Conservation (phyloP, 805 yeast genomes). For the Lipomyces kockii region DNA sequence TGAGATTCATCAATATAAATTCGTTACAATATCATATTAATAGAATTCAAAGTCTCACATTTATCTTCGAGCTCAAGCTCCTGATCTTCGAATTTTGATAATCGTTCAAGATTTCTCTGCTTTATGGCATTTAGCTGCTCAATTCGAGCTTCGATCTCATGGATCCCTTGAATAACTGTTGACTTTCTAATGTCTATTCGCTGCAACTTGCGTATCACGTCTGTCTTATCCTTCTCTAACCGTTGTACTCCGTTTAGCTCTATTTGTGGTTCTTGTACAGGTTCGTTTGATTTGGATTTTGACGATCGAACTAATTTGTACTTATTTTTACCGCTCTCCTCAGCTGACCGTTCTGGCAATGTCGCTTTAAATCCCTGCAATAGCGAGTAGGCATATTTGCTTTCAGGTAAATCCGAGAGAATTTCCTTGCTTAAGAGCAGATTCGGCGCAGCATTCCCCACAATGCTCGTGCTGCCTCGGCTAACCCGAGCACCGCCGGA, state of each 20-base stretch:
- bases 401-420: slow-evolving; percentile 57
- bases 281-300: slow-evolving; percentile 14
- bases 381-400: slow-evolving; percentile 52
- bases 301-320: slow-evolving; percentile 5
- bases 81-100: slow-evolving; percentile 31
- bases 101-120: slow-evolving; percentile 19
- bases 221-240: slow-evolving; percentile 23
- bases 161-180: slow-evolving; percentile 26
- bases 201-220: slow-evolving; percentile 25
- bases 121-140: slow-evolving; percentile 22
- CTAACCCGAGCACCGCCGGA: slow-evolving; percentile 9
- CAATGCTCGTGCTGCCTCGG: not conserved
- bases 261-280: slow-evolving; percentile 7
- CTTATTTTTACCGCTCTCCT: slow-evolving; percentile 5
- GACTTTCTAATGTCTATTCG: slow-evolving; percentile 33
- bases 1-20: not conserved
- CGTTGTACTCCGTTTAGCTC: slow-evolving; percentile 29
- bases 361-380: slow-evolving; percentile 74
- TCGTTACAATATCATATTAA: not conserved
- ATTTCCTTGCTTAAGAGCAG: slow-evolving; percentile 60
- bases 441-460: slow-evolving; percentile 6
- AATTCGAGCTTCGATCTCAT: slow-evolving; percentile 32
- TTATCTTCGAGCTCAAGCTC: slow-evolving; percentile 31
- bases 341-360: slow-evolving; percentile 22
- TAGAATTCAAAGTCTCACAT: slow-evolving; percentile 13